phyloP scores from a whole-genome alignment of 805 yeast species.

The Blastobotrys peoriensis region DNA sequence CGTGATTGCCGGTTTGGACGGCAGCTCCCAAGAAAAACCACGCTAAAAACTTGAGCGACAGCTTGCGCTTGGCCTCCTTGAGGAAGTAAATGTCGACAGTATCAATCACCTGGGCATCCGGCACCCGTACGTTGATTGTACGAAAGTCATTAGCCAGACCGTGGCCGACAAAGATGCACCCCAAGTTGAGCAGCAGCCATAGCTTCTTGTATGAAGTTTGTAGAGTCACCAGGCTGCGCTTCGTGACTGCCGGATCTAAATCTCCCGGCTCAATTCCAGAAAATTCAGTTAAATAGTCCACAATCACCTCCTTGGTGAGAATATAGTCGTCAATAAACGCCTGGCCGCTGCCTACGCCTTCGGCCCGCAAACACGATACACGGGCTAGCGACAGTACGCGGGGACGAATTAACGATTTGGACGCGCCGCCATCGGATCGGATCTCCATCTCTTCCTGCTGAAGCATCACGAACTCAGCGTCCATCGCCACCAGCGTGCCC shows the following conservation, averaged over 20 bases:
- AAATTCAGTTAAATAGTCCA: conserved; percentile 81
- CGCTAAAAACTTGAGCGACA: conserved; percentile 81
- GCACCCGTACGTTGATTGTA: conserved; percentile 87
- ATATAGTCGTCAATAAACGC: conserved; percentile 94
- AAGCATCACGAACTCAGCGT: conserved; percentile 90
- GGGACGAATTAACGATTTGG: conserved; percentile 65
- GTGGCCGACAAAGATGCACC: conserved; percentile 92
- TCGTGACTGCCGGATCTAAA: conserved; percentile 61
- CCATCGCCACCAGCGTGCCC: conserved; percentile 83
- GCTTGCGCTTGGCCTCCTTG: conserved; percentile 65
- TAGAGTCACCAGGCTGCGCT: conserved; percentile 64
- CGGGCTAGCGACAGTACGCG: conserved; percentile 75
- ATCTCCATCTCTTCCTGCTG: conserved; percentile 76
- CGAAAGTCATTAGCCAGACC: conserved; percentile 88
- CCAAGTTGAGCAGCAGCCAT: conserved; percentile 84
- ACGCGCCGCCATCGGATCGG: conserved; percentile 65
- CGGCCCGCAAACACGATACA: conserved; percentile 69
- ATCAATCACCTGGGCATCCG: conserved; percentile 78
- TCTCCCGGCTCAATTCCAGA: conserved; percentile 96
- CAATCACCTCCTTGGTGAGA: conserved; percentile 56
- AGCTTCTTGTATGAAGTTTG: conserved; percentile 81
- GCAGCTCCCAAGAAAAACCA: conserved; percentile 66
- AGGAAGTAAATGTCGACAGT: conserved; percentile 76
- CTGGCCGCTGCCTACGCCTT: conserved; percentile 57
- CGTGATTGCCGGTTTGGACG: conserved; percentile 92